Evolutionary conservation across 192 early-diverging fungal genomes (phyloP), one percentile per base, ranked within the genome.

Genomic region (Cetraspora pellucida): DNA sequence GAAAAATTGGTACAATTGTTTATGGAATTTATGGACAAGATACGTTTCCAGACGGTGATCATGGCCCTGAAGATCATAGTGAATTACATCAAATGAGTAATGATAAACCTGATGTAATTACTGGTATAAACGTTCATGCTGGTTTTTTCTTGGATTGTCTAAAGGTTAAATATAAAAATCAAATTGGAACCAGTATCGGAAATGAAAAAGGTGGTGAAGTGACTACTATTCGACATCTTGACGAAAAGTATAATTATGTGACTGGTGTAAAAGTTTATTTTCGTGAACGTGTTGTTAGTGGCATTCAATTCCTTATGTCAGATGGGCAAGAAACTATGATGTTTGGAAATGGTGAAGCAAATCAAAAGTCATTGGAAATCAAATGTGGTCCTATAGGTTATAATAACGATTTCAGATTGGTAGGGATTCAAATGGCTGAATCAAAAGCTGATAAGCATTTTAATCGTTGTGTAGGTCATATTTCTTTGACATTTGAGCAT

Each of bases 321-420:
- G 28, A 30, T 61, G 59, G 59, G 14, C 14, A 28, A 30, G 13
- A 25, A 16, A 61, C 59, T 28, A 31, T 61, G 3, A 10, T 61
- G 11, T n/a, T n/a, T n/a, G 59, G 59, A 14, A 61, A 61, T 16
- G 25, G 30, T 27, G 27, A 28, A 27, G 3, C 16, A 52, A 61
- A 61, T 9, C 0, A 11, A 16, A 1, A 61, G 14, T 0, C 27
- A 28, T 6, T 28, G 30, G 27, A 61, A 30, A 27, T 61, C 30
- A 61, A 10, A 27, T 61, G 59, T 61, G 25, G 59, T 13, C 59
- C 25, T n/a, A n/a, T n/a, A n/a, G n/a, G n/a, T 61, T 10, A 28
- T 10, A 61, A 61, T 61, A 30, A 61, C 16, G 27, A 61, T 61
- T 61, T 61, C 16, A 61, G 30, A 61, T 61, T 61, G 16, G 27